Conservation (phyloP, 2,329 filamentous ascomycete genomes). For the Fusarium sp. region DNA sequence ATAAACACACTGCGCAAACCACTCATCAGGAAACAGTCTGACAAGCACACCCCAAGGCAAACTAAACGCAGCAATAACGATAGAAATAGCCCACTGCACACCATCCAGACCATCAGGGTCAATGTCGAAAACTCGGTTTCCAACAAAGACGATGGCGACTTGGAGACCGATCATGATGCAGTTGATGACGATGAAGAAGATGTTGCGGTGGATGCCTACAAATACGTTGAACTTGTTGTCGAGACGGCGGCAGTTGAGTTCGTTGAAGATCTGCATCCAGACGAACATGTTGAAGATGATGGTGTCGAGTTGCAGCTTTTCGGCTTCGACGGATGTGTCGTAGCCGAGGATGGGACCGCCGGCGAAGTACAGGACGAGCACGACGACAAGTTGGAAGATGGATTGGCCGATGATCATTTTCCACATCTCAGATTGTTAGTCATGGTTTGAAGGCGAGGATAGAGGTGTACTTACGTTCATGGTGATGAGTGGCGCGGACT, state of each 20-base stretch:
- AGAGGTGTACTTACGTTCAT: conserved; percentile 65
- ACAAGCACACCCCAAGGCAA: conserved; percentile 19
- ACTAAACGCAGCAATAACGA: conserved; percentile 59
- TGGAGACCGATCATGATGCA: conserved; percentile 88
- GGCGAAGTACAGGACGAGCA: conserved; percentile 88
- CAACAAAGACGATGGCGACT: conserved; percentile 88
- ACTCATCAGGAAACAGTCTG: conserved; percentile 18
- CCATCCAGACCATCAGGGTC: conserved; percentile 69
- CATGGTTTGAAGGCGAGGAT: no score
- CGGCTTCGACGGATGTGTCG: conserved; percentile 56
- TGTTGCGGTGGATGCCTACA: conserved; percentile 84
- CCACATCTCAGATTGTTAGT: no score
- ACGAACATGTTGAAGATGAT: conserved; percentile 98
- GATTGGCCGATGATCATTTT: conserved; percentile 98
- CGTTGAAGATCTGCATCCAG: conserved; percentile 99
- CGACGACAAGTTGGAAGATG: conserved; percentile 84
- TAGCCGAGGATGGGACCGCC: conserved; percentile 53
- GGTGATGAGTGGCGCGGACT: conserved; percentile 75
- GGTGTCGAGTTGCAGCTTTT: conserved; percentile 70
- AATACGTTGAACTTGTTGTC: conserved; percentile 98
- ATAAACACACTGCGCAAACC: conserved; percentile 9
- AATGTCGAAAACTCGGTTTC: conserved; percentile 83
- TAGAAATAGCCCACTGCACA: conserved; percentile 86
- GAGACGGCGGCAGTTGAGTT: conserved; percentile 79
- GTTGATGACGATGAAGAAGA: conserved; percentile 90